Evolutionary conservation across 371 early-diverging fungal genomes (phyloP), one percentile per base, ranked within the genome.

Genomic region (Lichtheimia ramosa): DNA sequence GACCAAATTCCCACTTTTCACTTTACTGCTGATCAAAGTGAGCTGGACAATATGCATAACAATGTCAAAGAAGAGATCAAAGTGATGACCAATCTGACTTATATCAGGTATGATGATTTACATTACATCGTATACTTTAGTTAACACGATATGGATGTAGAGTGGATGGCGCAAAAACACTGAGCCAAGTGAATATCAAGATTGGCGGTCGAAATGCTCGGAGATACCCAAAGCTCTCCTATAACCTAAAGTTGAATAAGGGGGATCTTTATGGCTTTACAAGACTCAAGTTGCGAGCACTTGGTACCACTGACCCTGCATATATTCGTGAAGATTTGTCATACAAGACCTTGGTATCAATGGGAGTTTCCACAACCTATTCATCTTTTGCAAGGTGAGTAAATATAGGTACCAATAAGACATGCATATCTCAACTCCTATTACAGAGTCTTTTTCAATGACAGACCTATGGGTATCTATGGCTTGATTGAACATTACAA

Each of bases 1-100:
- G 64, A 60, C 42, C 52, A 75, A 49, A 75, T 75, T 15, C 68
- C 72, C 15, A 71, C 75, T 5, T 58, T 71, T 16, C 65, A 75
- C 48, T 41, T 75, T 20, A 25, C 18, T 12, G 71, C 65, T 2
- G 61, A 62, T 10, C 53, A 61, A 48, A 20, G 27, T 1, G 49
- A 48, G 16, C 20, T 61, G 46, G 70, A 70, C 40, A 34, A 20
- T 12, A 65, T 73, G 58, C 70, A 75, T 40, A 23, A 27, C 0
- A 61, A 72, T 23, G 48, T 51, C 12, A 55, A 49, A 13, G 48
- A 55, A 5, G 57, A 64, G 15, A 56, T 62, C 18, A 46, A 49
- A 0, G 59, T 68, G 2, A 3, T 28, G 18, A 51, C 60, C 3
- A 69, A 56, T 16, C 51, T 75, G 65, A 68, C 70, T 3, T 75